Percentiles rank a stretch among this genome's conserved stretches.
phyloP scores from a whole-genome alignment of 2,329 filamentous ascomycete species.

The Fusarium palustre region DNA sequence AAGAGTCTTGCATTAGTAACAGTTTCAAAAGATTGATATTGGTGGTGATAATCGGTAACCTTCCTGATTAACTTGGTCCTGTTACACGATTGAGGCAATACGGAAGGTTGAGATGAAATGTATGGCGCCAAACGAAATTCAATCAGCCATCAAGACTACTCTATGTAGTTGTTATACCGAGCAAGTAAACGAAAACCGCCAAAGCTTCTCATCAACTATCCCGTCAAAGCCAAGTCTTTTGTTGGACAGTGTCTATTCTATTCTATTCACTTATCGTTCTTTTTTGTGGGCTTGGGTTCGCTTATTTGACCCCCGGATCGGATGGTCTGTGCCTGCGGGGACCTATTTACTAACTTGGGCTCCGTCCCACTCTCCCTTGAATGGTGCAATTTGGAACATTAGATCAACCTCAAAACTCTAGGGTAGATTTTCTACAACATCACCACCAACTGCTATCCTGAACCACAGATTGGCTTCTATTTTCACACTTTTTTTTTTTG shows the following conservation, averaged over 20 bases:
- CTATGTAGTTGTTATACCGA: not conserved
- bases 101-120: not conserved
- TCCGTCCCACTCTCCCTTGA: slow-evolving; percentile 28
- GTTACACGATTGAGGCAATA: not conserved
- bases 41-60: slow-evolving; percentile 8
- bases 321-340: slow-evolving; percentile 37
- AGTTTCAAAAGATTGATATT: slow-evolving; percentile 15
- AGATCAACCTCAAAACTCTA: not conserved
- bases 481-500: too few relatives aligned
- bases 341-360: not conserved
- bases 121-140: not conserved
- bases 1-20: slow-evolving; percentile 2
- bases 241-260: slow-evolving; percentile 5
- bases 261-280: slow-evolving; percentile 4
- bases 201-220: not conserved
- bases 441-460: not conserved
- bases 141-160: not conserved
- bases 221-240: not conserved
- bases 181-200: too few relatives aligned
- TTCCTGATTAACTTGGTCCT: not conserved
- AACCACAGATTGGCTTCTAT: too few relatives aligned
- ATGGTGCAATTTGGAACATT: not conserved
- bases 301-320: slow-evolving; percentile 36
- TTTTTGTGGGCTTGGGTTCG: slow-evolving; percentile 41
- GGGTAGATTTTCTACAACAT: not conserved